A percentile compares a stretch with the other conserved stretches of the same genome.
These are phyloP conservation scores for Spergularia marina DNA, from an alignment of 148 eudicot genomes.

Conservation along the genomic window DNA sequence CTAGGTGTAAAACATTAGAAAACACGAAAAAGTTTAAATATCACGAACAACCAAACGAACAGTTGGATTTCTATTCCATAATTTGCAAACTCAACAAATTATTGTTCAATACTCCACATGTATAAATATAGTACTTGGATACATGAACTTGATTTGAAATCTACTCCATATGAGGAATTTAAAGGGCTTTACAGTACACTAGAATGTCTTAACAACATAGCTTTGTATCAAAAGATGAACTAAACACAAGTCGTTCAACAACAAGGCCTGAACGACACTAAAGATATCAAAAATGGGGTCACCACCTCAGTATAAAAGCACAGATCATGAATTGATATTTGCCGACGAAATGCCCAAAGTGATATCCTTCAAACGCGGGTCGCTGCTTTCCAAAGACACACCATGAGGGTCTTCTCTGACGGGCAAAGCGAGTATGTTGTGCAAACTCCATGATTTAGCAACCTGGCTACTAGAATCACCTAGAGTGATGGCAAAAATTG, in stretches of 20 bases:
- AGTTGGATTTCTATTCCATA: neutral
- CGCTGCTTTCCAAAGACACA: conserved; percentile 58
- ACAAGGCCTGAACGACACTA: neutral
- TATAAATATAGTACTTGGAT: no score
- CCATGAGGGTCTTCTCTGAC: conserved; percentile 91
- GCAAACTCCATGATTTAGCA: conserved; percentile 61
- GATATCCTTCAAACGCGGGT: conserved; percentile 61
- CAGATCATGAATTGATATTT: conserved; percentile 31
- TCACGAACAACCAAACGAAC: no score
- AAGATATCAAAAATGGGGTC: neutral
- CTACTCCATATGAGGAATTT: no score
- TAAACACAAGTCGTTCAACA: neutral
- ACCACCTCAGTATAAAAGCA: neutral
- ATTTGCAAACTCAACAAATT: neutral
- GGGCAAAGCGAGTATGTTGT: conserved; percentile 77
- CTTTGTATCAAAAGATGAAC: neutral
- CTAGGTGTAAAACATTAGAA: no score
- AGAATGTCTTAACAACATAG: neutral
- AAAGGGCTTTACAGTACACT: no score
- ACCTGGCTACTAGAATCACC: conserved; percentile 62
- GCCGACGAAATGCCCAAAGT: conserved; percentile 47
- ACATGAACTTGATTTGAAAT: no score
- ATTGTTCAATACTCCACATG: no score
- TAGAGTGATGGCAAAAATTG: conserved; percentile 75
- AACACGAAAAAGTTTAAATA: no score